Percentiles rank a stretch among this genome's conserved stretches.
phyloP scores from a whole-genome alignment of 225 moss, liverwort and hornwort species.

The Physcomitrellopsis africana region DNA sequence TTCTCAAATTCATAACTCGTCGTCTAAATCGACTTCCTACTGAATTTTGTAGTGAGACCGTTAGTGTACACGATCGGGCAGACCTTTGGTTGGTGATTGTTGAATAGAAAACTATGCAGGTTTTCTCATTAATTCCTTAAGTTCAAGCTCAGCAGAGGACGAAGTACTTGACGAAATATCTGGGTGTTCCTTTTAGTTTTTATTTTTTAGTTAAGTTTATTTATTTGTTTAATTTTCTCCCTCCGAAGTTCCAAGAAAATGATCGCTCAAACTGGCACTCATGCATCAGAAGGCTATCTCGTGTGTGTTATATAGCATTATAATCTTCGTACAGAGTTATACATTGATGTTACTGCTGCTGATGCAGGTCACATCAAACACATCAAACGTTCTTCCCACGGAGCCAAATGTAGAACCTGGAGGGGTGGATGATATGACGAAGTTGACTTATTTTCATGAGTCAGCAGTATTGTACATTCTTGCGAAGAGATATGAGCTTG shows the following conservation, averaged over 20 bases:
- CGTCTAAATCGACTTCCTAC: too few relatives aligned
- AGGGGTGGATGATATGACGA: slow-evolving; percentile 99
- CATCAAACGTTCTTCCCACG: slow-evolving; percentile 77
- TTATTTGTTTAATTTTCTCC: background rate
- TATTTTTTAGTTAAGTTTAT: background rate
- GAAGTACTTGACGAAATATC: too few relatives aligned
- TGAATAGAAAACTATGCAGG: too few relatives aligned
- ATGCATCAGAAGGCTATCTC: background rate
- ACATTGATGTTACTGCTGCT: slow-evolving; percentile 1
- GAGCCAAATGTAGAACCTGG: slow-evolving; percentile 93
- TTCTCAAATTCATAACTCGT: too few relatives aligned
- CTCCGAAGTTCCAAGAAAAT: background rate
- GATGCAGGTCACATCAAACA: slow-evolving; percentile 65
- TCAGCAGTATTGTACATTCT: slow-evolving; percentile 97
- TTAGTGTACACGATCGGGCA: too few relatives aligned
- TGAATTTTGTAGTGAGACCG: too few relatives aligned
- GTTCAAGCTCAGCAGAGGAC: too few relatives aligned
- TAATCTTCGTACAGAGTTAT: background rate
- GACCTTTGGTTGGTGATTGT: too few relatives aligned
- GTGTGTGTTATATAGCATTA: background rate
- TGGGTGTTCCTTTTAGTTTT: too few relatives aligned
- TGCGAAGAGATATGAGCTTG: slow-evolving; percentile 98
- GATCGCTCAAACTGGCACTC: background rate
- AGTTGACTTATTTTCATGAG: slow-evolving; percentile 94
- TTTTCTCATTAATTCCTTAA: too few relatives aligned